Base-by-base conservation (phyloP, 352 stramenopile genomes). In the Phytophthora brassicae region DNA sequence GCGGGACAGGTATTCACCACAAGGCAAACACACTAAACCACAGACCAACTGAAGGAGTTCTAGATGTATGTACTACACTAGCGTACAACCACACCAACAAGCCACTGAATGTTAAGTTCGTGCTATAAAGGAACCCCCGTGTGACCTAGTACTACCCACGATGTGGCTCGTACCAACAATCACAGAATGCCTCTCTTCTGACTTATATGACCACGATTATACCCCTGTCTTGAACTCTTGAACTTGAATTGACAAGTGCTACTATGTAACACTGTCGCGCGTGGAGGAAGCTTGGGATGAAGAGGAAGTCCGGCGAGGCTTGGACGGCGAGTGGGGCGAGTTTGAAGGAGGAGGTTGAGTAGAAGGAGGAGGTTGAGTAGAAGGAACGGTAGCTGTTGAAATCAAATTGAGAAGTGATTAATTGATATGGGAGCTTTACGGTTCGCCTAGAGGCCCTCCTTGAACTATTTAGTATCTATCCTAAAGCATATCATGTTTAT, bases 81-180 rank as follows among this genome's bases (percentile, higher is more conserved):
- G n/a, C 23, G 41, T 29, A 41, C 47, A 64, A 64, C 39, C 33
- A 64, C 38, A 58, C 47, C 29, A 58, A 64, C 47, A 54, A 64
- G 38, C 47, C 41, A 58, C 56, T 24, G 38, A 64, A 64, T 47
- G 56, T 52, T 31, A 46, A 22, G 47, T 56, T 56, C 45, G 41
- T 53, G 45, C 20, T 39, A n/a, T n/a, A n/a, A n/a, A n/a, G n/a
- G n/a, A n/a, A n/a, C n/a, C 19, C 24, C 47, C 20, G 43, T 33
- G 45, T 41, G 28, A 56, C 35, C 28, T 47, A 41, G 56, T 38
- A 29, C 38, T 64, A 22, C 56, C 46, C 56, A 63, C 46, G 43
- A 63, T 56, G 46, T 56, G 56, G 46, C 56, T 48, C 9, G 35
- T 35, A 49, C 31, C 35, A 43, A 52, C 20, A 46, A 14, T 19